Conservation (phyloP, 805 yeast genomes). For the Metschnikowia sp. region DNA sequence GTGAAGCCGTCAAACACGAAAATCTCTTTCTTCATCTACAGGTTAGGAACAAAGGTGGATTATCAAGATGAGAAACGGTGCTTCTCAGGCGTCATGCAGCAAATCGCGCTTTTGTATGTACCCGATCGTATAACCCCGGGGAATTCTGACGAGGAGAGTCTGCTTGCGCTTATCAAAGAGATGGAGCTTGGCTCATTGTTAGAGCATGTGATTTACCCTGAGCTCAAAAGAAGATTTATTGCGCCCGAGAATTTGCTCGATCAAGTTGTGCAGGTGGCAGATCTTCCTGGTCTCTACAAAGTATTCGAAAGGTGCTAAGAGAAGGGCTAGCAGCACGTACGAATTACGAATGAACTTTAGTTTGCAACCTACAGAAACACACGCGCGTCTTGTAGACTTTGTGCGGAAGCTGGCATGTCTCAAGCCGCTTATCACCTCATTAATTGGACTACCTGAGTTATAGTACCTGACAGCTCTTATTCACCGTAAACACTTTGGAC, state of each 20-base stretch:
- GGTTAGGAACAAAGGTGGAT: conserved; percentile 55
- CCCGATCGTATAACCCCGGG: conserved; percentile 48
- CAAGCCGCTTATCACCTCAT: too few relatives aligned
- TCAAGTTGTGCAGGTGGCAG: conserved; percentile 81
- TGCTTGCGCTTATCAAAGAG: conserved; percentile 2
- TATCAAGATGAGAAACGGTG: conserved; percentile 72
- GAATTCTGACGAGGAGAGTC: conserved; percentile 5
- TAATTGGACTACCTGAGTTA: too few relatives aligned
- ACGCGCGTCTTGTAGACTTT: too few relatives aligned
- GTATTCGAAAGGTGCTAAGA: conserved; percentile 87
- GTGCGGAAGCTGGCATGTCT: too few relatives aligned
- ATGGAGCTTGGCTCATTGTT: conserved; percentile 32
- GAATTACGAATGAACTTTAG: too few relatives aligned
- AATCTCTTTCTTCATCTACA: conserved; percentile 62
- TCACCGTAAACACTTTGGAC: too few relatives aligned
- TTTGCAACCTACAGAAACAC: too few relatives aligned
- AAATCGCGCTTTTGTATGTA: conserved; percentile 68
- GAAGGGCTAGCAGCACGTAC: too few relatives aligned
- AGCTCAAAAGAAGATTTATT: conserved; percentile 56
- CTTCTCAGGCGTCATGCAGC: conserved; percentile 58
- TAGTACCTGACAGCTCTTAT: too few relatives aligned
- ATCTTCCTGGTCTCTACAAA: conserved; percentile 82
- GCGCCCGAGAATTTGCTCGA: conserved; percentile 53
- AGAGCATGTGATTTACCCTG: conserved; percentile 64
- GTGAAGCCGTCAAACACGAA: conserved; percentile 62